Base-by-base conservation (phyloP, 139 green algal genomes). In the Chlorella ohadii region DNA sequence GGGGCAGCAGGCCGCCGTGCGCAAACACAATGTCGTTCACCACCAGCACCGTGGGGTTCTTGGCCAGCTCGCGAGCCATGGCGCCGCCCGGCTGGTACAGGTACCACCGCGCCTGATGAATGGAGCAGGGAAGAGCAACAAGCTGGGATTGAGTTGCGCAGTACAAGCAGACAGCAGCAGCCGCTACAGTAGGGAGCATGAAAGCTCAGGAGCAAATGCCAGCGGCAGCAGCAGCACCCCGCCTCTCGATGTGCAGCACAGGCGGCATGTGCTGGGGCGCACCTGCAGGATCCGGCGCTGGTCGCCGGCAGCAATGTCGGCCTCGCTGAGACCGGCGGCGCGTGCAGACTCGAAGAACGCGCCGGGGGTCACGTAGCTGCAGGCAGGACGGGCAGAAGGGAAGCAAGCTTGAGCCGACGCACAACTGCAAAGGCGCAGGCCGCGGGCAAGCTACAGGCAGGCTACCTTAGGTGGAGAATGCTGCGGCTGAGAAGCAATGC, bases 21-120 rank as follows among this genome's bases (percentile, higher is more conserved):
- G 93, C 95, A 91, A 98, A 98, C 20, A 95, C 92, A 19, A 95
- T 96, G 86, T 98, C 94, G 78, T 98, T 98, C 9, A 98, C 92
- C 4, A 98, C 84, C 51, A 98, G 87, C 31, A 98, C 94, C 28
- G 95, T 98, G 27, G 95, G 94, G 84, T 98, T 98, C 71, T 93
- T 93, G 17, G 93, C 87, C 25, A 98, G 89, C 85, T 98, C 93
- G 27, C 86, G 82, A 0, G 96, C 96, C 85, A 98, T 93, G 19
- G 87, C 83, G 2, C 94, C 94, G 17, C 96, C 96, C 12, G 96
- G 96, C 73, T 86, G 86, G 86, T 93, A 98, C 44, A 98, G 88
- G 20, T 87, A 71, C 79, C 79, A 84, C 22, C 79, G 79, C 31
- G 81, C 80, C 39, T 81, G 84, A 0, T 0, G 34, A n/a, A n/a